Conservation (phyloP, 108 stramenopile species). For the Phaeodactylum tricornutum region DNA sequence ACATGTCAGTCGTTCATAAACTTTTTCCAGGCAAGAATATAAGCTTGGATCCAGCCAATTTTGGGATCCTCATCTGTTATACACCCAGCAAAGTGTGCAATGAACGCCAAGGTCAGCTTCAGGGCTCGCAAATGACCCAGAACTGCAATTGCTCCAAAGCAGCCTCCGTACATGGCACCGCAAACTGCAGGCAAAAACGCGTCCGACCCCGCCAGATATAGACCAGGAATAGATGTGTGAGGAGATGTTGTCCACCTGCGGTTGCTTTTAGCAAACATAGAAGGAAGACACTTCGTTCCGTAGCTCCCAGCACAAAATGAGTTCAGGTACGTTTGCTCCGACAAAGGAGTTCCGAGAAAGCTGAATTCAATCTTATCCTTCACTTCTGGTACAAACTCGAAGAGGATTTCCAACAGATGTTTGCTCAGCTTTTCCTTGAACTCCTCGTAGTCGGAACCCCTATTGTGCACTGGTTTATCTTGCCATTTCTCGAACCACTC, state of each 20-base stretch:
- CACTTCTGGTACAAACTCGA: constrained; percentile 38
- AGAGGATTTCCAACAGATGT: constrained; percentile 40
- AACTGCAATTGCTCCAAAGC: constrained; percentile 27
- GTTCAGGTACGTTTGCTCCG: constrained; percentile 32
- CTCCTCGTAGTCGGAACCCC: constrained; percentile 33
- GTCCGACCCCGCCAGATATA: constrained; percentile 36
- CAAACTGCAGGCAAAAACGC: constrained; percentile 40
- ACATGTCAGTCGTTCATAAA: constrained; percentile 10
- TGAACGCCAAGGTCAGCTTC: constrained; percentile 6
- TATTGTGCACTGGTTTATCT: constrained; percentile 11
- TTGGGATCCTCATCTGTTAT: constrained; percentile 18
- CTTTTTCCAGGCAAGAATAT: constrained; percentile 8
- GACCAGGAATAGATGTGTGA: constrained; percentile 26
- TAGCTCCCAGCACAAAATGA: constrained; percentile 30
- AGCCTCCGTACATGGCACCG: constrained; percentile 47
- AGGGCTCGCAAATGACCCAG: constrained; percentile 12
- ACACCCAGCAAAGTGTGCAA: constrained; percentile 9
- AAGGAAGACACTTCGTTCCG: constrained; percentile 33
- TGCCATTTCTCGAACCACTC: constrained; percentile 42
- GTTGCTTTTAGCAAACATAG: constrained; percentile 33
- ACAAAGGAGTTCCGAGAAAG: constrained; percentile 33
- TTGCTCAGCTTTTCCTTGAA: constrained; percentile 36
- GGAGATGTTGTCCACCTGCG: constrained; percentile 47
- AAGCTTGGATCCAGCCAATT: constrained; percentile 5
- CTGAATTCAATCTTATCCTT: constrained; percentile 34